These are phyloP conservation scores for Dinochytrium kinnereticum DNA, from an alignment of 371 early-diverging fungal species.

Conservation along the genomic window DNA sequence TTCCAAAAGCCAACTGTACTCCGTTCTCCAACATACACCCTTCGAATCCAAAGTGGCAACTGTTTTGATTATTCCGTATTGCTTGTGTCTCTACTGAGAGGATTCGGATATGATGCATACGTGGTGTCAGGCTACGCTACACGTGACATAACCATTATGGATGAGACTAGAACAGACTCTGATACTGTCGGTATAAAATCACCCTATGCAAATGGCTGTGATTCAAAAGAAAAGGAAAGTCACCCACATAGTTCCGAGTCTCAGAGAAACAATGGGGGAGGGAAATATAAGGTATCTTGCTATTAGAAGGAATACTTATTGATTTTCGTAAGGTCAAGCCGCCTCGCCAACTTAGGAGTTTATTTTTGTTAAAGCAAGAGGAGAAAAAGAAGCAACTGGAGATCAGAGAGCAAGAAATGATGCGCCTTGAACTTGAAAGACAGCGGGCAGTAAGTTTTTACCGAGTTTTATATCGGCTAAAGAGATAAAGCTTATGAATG, in stretches of 20 bases:
- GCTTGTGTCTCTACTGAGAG: conserved; percentile 54
- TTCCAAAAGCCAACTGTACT: conserved; percentile 45
- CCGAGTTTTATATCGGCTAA: conserved; percentile 38
- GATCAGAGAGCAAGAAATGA: neutral
- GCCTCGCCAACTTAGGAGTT: conserved; percentile 82
- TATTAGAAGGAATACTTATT: no score
- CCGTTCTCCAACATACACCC: conserved; percentile 55
- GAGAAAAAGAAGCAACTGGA: neutral
- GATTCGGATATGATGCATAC: conserved; percentile 64
- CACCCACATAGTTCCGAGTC: neutral
- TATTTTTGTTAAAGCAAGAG: conserved; percentile 72
- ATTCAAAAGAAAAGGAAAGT: neutral
- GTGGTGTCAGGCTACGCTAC: conserved; percentile 60
- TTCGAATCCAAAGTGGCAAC: conserved; percentile 53
- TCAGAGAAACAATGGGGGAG: neutral
- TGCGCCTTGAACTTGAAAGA: neutral
- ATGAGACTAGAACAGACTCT: conserved; percentile 49
- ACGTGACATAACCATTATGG: conserved; percentile 53
- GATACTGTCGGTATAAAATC: conserved; percentile 38
- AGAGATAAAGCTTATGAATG: conserved; percentile 30
- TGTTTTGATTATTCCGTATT: conserved; percentile 56
- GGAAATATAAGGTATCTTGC: conserved; percentile 41
- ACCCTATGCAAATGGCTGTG: conserved; percentile 21
- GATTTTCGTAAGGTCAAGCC: conserved; percentile 49
- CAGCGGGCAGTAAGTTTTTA: conserved; percentile 35